phyloP scores from a whole-genome alignment of 352 stramenopile species.

The Globisporangium solare region DNA sequence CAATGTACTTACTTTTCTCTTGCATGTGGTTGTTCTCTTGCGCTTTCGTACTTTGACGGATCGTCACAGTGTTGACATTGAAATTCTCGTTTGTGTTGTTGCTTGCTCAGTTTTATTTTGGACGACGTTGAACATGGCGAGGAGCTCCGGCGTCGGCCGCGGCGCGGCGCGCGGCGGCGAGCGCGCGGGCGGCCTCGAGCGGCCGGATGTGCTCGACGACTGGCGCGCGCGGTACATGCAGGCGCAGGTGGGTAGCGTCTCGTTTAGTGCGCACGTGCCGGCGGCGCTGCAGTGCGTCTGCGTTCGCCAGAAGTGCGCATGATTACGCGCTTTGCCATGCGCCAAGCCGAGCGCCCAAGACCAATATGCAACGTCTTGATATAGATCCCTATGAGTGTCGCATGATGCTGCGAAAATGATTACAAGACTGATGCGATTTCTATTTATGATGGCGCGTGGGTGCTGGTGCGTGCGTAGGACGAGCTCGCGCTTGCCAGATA shows the following conservation, averaged over 20 bases:
- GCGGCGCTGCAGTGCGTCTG: not conserved
- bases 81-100: not conserved
- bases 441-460: conserved; percentile 9
- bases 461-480: conserved; percentile 28
- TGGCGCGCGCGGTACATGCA: conserved; percentile 42
- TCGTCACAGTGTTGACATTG: not conserved
- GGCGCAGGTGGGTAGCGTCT: conserved; percentile 25
- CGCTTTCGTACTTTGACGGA: not conserved
- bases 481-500: conserved; percentile 59
- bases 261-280: not conserved
- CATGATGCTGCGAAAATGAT: not conserved
- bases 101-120: not conserved
- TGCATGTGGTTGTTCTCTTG: not conserved
- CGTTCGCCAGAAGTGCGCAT: no score
- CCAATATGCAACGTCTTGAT: not conserved
- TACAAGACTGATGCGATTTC: not conserved
- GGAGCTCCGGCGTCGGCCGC: not conserved
- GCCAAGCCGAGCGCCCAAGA: no score
- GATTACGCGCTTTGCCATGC: not conserved
- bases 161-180: not conserved
- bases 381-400: not conserved
- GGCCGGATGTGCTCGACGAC: conserved; percentile 14
- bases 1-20: not conserved
- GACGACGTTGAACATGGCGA: not conserved
- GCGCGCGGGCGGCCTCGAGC: not conserved